Base-by-base conservation (phyloP, 805 yeast species). In the Ogataea siamensis region DNA sequence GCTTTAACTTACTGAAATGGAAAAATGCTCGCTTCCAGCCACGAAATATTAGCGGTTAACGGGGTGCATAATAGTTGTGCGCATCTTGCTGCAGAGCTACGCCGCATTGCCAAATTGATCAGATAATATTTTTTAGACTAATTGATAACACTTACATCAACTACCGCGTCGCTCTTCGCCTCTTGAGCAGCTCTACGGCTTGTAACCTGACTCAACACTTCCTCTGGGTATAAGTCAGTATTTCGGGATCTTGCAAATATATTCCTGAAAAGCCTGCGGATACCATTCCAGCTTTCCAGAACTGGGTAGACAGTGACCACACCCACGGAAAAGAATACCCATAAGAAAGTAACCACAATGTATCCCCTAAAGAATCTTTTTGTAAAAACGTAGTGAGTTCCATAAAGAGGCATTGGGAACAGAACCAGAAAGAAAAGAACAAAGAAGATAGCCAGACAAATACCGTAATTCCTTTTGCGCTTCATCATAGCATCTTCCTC, bases 231-330 rank as follows among this genome's bases (percentile, higher is more conserved):
- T 5, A 40, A 24, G 14, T 34, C 25, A 3, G 19, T n/a, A 4
- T 33, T 20, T 7, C 26, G 21, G 5, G 11, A 17, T 11, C 23
- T 20, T 7, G n/a, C 7, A 19, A 33, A n/a, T 4, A 44, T 34
- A 8, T 29, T 40, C 9, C 11, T 27, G 30, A 34, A 44, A 14
- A 44, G 29, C 13, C 37, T 44, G 26, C 20, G 20, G 33, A 44
- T 37, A 8, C 40, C 34, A n/a, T 31, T 28, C 24, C 22, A n/a
- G 20, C 76, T 73, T 50, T 74, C 76, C 50, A 57, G 62, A 17
- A 73, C 37, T n/a, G 80, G 80, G 20, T 65, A 71, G 10, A 74
- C 40, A 1, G 72, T 59, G 34, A 72, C 75, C 37, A 67, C 55
- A 29, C 59, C 58, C 7, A 46, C 45, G 0, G 73, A 61, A 28